Base-by-base conservation (phyloP, 371 early-diverging fungal species). In the Phascolomyces articulosus region DNA sequence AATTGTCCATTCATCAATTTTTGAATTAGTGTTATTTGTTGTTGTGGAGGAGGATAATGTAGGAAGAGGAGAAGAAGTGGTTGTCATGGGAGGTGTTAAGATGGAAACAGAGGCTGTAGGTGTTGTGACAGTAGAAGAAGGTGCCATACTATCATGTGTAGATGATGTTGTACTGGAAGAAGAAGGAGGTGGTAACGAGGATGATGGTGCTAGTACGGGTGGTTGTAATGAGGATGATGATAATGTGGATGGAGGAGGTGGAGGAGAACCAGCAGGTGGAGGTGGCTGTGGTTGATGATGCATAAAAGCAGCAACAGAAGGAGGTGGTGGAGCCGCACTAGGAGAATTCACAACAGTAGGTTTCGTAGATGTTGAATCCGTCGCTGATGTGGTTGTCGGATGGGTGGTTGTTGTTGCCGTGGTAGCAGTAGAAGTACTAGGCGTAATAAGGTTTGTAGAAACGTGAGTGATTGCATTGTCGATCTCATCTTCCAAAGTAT, bases 1-100 rank as follows among this genome's bases (percentile, higher is more conserved):
- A 15, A 84, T 77, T 54, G 77, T 69, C 91, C 91, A 90, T 2
- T 70, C 66, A 55, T 77, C 78, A 13, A 79, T 76, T 26, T 53
- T 55, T 20, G 27, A 38, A 15, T 31, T 13, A 21, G 27, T 8
- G n/a, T n/a, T n/a, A n/a, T n/a, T n/a, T n/a, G n/a, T n/a, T n/a
- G n/a, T n/a, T n/a, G n/a, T n/a, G n/a, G n/a, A n/a, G n/a, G n/a
- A n/a, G n/a, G n/a, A n/a, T n/a, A n/a, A n/a, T n/a, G n/a, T n/a
- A n/a, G n/a, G n/a, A n/a, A n/a, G n/a, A n/a, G n/a, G n/a, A n/a
- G n/a, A n/a, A 21, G 56, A 29, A 29, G 70, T 10, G n/a, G 47
- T 58, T 8, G 51, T 0, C 0, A 20, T 47, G 16, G 16, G 47
- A 0, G 47, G 16, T 47, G 47, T 16, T 47, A 11, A 34, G 9